A percentile compares a stretch with the other conserved stretches of the same genome.
Conservation (phyloP, 1,139 yeast genomes). For the Lodderomyces pseudojiufengensis region DNA sequence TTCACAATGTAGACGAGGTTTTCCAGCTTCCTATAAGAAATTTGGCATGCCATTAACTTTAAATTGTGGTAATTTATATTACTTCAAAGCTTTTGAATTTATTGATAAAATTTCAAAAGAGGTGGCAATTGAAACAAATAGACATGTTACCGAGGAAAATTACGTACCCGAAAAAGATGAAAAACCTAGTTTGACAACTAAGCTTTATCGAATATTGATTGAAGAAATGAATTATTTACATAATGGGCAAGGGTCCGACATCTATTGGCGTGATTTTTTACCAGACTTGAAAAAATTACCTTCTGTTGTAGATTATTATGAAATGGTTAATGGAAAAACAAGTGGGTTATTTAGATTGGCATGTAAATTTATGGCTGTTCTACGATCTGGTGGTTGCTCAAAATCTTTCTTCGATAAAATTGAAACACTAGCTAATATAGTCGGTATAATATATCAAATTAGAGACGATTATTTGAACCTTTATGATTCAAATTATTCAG, state of each 20-base stretch:
- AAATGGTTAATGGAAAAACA: conserved; percentile 85
- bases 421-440: conserved; percentile 64
- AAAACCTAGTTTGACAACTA: conserved; percentile 7
- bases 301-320: conserved; percentile 59
- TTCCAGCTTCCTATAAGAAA: conserved; percentile 70
- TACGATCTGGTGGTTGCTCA: conserved; percentile 10
- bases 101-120: conserved; percentile 25
- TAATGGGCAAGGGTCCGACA: conserved; percentile 84
- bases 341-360: conserved; percentile 84
- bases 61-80: conserved; percentile 79
- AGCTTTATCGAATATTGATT: conserved; percentile 34
- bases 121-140: background rate
- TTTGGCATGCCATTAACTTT: conserved; percentile 78
- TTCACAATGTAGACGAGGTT: conserved; percentile 67
- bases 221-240: conserved; percentile 79
- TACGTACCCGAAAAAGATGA: too few species aligned
- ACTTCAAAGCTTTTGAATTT: conserved; percentile 63
- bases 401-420: conserved; percentile 18
- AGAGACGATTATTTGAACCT: conserved; percentile 77
- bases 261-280: conserved; percentile 75
- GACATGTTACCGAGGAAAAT: too few species aligned
- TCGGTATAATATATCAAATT: conserved; percentile 80
- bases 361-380: conserved; percentile 54
- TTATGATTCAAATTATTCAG: conserved; percentile 47
- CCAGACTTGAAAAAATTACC: conserved; percentile 46